Conservation (phyloP, 2,329 filamentous ascomycete species). For the Aspergillus amoenus region DNA sequence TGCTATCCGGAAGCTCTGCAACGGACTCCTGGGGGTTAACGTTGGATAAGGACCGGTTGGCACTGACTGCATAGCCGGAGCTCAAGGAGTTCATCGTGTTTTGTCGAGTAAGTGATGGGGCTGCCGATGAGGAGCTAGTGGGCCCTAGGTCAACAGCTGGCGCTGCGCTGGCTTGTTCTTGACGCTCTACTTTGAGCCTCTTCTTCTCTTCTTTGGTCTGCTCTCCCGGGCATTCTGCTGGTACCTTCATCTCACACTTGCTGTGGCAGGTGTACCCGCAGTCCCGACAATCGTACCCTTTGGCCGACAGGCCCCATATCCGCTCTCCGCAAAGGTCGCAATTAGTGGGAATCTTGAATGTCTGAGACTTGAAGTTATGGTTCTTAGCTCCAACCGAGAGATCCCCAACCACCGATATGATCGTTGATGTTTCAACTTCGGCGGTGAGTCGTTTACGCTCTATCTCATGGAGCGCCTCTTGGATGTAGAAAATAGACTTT, state of each 20-base stretch:
- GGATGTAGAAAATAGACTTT: slow-evolving; percentile 75
- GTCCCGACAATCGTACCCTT: slow-evolving; percentile 93
- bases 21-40: slow-evolving; percentile 53
- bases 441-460: slow-evolving; percentile 82
- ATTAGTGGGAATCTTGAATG: slow-evolving; percentile 98
- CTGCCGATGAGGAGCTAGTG: slow-evolving; percentile 51
- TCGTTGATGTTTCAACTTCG: slow-evolving; percentile 90
- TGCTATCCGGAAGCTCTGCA: slow-evolving; percentile 41
- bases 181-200: slow-evolving; percentile 82
- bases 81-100: slow-evolving; percentile 90
- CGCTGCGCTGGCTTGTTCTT: slow-evolving; percentile 70
- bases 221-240: slow-evolving; percentile 91
- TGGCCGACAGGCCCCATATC: slow-evolving; percentile 95
- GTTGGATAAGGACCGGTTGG: slow-evolving; percentile 72
- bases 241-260: slow-evolving; percentile 99
- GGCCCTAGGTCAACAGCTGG: slow-evolving; percentile 38
- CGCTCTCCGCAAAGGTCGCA: slow-evolving; percentile 95
- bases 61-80: slow-evolving; percentile 81
- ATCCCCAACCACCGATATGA: slow-evolving; percentile 87
- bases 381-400: slow-evolving; percentile 89
- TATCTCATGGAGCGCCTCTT: slow-evolving; percentile 80
- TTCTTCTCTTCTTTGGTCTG: slow-evolving; percentile 93
- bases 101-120: slow-evolving; percentile 69
- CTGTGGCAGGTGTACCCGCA: slow-evolving; percentile 98
- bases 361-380: slow-evolving; percentile 98